Percentiles rank a stretch among this genome's conserved stretches.
phyloP scores from a whole-genome alignment of 176 grass and related monocot genomes.

The Alloteropsis semialata region DNA sequence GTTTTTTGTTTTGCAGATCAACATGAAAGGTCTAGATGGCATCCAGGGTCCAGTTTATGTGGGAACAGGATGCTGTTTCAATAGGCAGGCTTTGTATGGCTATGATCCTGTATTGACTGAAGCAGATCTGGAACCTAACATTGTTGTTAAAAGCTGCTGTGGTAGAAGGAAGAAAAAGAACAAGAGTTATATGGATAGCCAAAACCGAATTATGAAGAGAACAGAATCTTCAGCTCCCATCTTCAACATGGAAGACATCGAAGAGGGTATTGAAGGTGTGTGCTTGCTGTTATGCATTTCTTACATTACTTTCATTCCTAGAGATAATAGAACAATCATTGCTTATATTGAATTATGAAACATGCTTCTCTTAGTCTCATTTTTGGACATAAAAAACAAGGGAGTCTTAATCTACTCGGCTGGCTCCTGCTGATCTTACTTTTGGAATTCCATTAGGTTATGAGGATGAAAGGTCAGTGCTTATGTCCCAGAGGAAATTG shows the following conservation, averaged over 20 bases:
- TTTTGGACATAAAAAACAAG: neutral
- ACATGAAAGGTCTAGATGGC: conserved; percentile 96
- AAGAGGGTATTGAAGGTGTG: conserved; percentile 96
- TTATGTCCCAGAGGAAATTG: conserved; percentile 94
- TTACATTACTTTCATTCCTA: conserved; percentile 4
- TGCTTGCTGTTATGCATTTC: neutral
- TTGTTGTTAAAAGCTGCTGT: conserved; percentile 89
- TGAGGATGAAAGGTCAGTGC: conserved; percentile 89
- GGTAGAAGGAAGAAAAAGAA: conserved; percentile 95
- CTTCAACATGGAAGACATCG: conserved; percentile 99
- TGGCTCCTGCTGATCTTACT: conserved; percentile 20
- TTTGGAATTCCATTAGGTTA: conserved; percentile 57
- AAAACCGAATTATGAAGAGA: conserved; percentile 92
- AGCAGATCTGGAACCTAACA: conserved; percentile 95
- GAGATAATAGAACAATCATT: neutral
- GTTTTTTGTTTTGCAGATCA: conserved; percentile 78
- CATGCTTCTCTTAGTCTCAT: conserved; percentile 2
- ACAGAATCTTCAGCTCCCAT: conserved; percentile 97
- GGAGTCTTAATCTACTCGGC: neutral
- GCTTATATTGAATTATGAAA: neutral
- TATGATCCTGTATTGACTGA: conserved; percentile 98
- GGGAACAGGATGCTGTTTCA: conserved; percentile 91
- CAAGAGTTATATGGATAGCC: conserved; percentile 93
- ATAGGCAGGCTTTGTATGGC: conserved; percentile 88
- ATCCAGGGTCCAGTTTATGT: conserved; percentile 94